phyloP scores from a whole-genome alignment of 805 yeast species.

The Metschnikowia chrysomelidarum region DNA sequence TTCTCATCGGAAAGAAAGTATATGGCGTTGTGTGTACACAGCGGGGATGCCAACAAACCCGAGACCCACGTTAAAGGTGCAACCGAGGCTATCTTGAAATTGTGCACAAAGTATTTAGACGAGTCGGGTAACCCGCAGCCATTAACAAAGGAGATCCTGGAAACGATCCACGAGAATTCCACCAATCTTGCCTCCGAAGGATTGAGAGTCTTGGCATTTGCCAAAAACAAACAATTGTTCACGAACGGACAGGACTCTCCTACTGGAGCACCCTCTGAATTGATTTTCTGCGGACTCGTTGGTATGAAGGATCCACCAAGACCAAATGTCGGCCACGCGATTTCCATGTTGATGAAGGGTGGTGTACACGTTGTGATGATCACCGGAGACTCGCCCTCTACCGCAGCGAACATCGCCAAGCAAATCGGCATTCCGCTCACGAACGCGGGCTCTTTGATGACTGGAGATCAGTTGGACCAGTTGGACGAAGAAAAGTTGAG shows the following conservation, averaged over 20 bases:
- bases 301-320: slow-evolving; percentile 99
- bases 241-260: slow-evolving; percentile 28
- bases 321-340: slow-evolving; percentile 73
- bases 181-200: slow-evolving; percentile 75
- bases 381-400: slow-evolving; percentile 89
- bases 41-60: slow-evolving; percentile 55
- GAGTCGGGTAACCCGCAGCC: slow-evolving; percentile 59
- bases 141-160: slow-evolving; percentile 49
- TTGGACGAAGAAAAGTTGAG: slow-evolving; percentile 73
- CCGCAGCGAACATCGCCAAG: slow-evolving; percentile 80
- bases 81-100: slow-evolving; percentile 63
- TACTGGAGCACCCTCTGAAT: slow-evolving; percentile 46
- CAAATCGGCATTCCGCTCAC: slow-evolving; percentile 86
- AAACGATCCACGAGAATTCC: slow-evolving; percentile 55
- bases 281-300: slow-evolving; percentile 79
- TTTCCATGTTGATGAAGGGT: slow-evolving; percentile 76
- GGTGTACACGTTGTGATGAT: slow-evolving; percentile 99
- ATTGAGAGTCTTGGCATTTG: slow-evolving; percentile 80
- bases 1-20: slow-evolving; percentile 82
- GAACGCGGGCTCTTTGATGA: slow-evolving; percentile 66
- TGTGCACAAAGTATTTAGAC: slow-evolving; percentile 59
- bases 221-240: slow-evolving; percentile 45
- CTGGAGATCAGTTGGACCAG: slow-evolving; percentile 78
- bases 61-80: slow-evolving; percentile 88
- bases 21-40: slow-evolving; percentile 77